Base-by-base conservation (phyloP, 208 protist genomes). In the Kentomonas sorsogonicus region DNA sequence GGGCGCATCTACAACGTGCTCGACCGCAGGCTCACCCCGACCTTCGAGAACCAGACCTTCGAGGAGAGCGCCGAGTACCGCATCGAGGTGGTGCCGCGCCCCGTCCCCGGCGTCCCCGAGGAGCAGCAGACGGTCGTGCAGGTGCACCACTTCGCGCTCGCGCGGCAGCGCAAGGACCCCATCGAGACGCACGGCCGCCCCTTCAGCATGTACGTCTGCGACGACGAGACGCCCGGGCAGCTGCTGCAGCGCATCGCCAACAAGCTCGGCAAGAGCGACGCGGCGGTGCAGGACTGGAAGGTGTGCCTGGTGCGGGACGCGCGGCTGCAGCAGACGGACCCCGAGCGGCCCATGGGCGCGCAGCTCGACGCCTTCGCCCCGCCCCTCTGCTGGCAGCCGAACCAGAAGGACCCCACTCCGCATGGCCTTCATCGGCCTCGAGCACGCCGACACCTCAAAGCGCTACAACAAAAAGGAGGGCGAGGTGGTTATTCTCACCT, bases 31-130 rank as follows among this genome's bases (percentile, higher is more conserved):
- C 79, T 86, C 43, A 39, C 72, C 45, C 60, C 84, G 27, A 60
- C 72, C 22, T 90, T 91, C 54, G 81, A 81, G 36, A 62, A 76
- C 52, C 68, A 86, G 13, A 91, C 81, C 3, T 92, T 94, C 60
- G 84, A 94, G 68, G 84, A 92, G 48, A 92, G 84, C 67, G 75
- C 88, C 7, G 77, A 91, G 60, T 94, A 94, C 67, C 79, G 88
- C 38, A 84, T 94, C 56, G 88, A 94, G 65, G 55, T 52, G 18
- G 66, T 90, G 22, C 88, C 88, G 18, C 36, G 38, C 22, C 83
- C 83, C 20, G 58, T 91, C 23, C 60, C 78, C 1, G 68, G 33
- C 52, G 64, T 86, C 11, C 69, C 63, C 20, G 30, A 41, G 10
- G 60, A 75, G 36, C 53, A 79, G 18, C 88, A 94, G 59, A 66